phyloP scores from a whole-genome alignment of 148 eudicot species.

The Spergularia marina region DNA sequence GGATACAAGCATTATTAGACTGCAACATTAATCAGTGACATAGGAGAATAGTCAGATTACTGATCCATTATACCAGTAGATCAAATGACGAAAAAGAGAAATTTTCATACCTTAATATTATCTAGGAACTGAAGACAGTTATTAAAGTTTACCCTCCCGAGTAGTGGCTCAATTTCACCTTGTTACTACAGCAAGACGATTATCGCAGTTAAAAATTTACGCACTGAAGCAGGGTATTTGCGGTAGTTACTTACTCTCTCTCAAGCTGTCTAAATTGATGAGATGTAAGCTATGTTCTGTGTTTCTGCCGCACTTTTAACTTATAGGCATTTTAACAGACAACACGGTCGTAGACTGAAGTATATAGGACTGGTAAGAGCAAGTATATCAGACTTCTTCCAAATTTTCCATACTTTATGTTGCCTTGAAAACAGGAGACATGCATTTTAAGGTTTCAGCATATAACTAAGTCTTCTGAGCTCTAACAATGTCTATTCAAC shows the following conservation, averaged over 20 bases:
- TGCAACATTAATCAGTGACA: too few relatives aligned
- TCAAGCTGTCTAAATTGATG: too few relatives aligned
- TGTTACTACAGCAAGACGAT: too few relatives aligned
- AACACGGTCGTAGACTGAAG: neutral
- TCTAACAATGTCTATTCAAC: neutral
- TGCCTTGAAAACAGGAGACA: neutral
- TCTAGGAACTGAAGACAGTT: too few relatives aligned
- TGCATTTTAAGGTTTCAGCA: neutral
- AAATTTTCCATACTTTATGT: neutral
- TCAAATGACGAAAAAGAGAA: neutral
- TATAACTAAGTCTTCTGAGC: neutral
- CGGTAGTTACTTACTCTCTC: too few relatives aligned
- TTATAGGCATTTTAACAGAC: conserved; percentile 4
- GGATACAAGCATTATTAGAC: too few relatives aligned
- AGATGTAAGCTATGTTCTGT: too few relatives aligned
- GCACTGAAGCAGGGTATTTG: neutral
- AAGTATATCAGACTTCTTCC: neutral
- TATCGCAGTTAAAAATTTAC: too few relatives aligned
- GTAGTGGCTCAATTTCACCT: too few relatives aligned
- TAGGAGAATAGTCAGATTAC: neutral
- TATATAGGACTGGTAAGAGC: conserved; percentile 5
- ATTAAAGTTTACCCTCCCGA: too few relatives aligned
- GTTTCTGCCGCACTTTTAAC: neutral
- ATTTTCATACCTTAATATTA: conserved; percentile 1
- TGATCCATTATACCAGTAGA: too few relatives aligned